Base-by-base conservation (phyloP, 371 early-diverging fungal genomes). In the Saksenaea vasiformis region DNA sequence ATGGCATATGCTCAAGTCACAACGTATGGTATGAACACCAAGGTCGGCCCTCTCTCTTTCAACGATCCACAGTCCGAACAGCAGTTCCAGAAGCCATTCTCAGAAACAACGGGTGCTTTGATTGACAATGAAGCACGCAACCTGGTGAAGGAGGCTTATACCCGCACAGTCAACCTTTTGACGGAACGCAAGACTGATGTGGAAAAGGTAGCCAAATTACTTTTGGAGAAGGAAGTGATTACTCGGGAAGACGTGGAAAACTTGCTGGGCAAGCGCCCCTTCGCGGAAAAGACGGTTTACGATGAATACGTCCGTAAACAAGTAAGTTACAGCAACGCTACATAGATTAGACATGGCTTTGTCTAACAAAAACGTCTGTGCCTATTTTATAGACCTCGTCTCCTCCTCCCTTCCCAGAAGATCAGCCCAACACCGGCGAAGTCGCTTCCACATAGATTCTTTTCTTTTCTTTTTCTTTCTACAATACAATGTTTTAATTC, bases 141-240 rank as follows among this genome's bases (percentile, higher is more conserved):
- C 28, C 74, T 98, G 75, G 89, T 99, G 27, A 77, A 78, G n/a
- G 68, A 73, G 11, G 96, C 98, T 1, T 96, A 95, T 78, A 73
- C 85, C 17, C 81, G 93, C 37, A 98, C 98, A 3, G 72, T 85
- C 14, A 64, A 86, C 19, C 82, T 99, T 39, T 75, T 99, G 61
- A 92, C 85, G 4, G 91, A 93, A 68, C 91, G 89, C 78, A 88
- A 86, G 66, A 89, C 61, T 1, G 92, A 92, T 51, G 94, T 99
- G 17, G 95, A 95, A 73, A 94, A 93, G 85, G 95, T 99, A 1
- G 99, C 99, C 13, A 80, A 89, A 69, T 76, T 91, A 65, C 74
- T 99, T 73, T 80, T 99, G 72, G 91, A 95, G 76, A 96, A 96
- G 86, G 99, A 99, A 78, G 97, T 98, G 14, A 78, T 98, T 68